Base-by-base conservation (phyloP, 352 stramenopile genomes). In the Pythium biforme region DNA sequence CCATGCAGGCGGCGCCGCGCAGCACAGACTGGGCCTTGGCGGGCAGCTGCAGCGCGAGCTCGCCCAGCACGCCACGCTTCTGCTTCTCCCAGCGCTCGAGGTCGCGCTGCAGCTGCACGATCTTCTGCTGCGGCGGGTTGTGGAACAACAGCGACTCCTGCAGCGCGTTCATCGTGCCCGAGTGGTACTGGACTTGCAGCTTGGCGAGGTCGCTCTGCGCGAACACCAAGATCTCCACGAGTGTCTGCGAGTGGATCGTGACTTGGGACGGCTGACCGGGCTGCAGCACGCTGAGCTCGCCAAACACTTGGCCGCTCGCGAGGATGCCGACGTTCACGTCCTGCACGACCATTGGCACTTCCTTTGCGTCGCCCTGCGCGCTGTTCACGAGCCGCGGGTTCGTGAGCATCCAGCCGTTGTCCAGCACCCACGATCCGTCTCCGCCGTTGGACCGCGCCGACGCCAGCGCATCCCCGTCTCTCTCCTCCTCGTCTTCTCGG, bases 391-490 rank as follows among this genome's bases (percentile, higher is more conserved):
- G 73, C 2, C 81, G 79, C 29, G 81, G 81, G 55, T 91, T 91
- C 0, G 79, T 91, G 50, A 91, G 77, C 81, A 89, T 88, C 81
- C 81, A 91, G 29, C 81, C 79, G 39, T 89, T 91, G 73, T 91
- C 82, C 33, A 91, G 68, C 33, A 89, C 82, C 82, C 82, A 91
- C 8, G 78, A 88, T 6, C 82, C 82, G 48, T 91, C 79, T n/a
- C 56, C 74, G 29, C 12, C 23, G 1, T 8, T 11, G 31, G 39
- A 45, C 1, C 69, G 76, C 0, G 64, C 49, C 3, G 75, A 75
- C 3, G 75, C 76, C 20, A 77, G 50, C 14, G 37, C 37, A 4
- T 43, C 37, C 1, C 6, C 37, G 11, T 79, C 74, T 10, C 64
- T 53, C 7, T 66, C 52, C n/a, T 55, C 52, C 15, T 51, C 39